phyloP scores from a whole-genome alignment of 805 yeast species.

The Cyberlindnera petersonii region DNA sequence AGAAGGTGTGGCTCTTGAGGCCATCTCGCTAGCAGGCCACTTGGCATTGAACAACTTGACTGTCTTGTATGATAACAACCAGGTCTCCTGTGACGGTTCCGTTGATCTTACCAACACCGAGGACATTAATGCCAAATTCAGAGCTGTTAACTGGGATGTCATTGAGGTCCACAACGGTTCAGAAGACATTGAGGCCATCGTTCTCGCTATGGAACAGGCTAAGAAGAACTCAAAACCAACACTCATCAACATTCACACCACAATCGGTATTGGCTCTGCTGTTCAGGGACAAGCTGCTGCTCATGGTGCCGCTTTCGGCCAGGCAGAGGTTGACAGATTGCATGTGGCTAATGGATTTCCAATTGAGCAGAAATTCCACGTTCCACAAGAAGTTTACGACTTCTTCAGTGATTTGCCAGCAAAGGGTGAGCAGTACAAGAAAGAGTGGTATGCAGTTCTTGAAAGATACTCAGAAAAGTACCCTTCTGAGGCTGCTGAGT shows the following conservation, averaged over 20 bases:
- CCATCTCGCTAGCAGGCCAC: slow-evolving; percentile 93
- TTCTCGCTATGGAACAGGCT: slow-evolving; percentile 74
- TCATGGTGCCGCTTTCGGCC: slow-evolving; percentile 94
- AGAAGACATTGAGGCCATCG: slow-evolving; percentile 65
- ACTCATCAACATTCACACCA: slow-evolving; percentile 80
- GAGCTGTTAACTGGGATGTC: slow-evolving; percentile 92
- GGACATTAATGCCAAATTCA: slow-evolving; percentile 78
- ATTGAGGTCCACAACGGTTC: slow-evolving; percentile 74
- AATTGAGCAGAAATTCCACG: slow-evolving; percentile 72
- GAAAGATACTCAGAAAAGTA: slow-evolving; percentile 57
- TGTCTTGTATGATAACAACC: slow-evolving; percentile 94
- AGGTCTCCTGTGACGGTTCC: slow-evolving; percentile 92
- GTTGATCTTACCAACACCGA: slow-evolving; percentile 89
- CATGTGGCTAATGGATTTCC: slow-evolving; percentile 81
- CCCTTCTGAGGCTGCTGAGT: slow-evolving; percentile 75
- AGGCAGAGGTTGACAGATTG: slow-evolving; percentile 85
- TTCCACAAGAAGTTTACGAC: slow-evolving; percentile 79
- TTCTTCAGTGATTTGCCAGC: slow-evolving; percentile 51
- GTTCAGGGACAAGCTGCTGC: slow-evolving; percentile 83
- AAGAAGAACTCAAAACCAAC: slow-evolving; percentile 84
- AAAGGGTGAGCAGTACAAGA: slow-evolving; percentile 61
- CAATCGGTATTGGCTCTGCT: slow-evolving; percentile 89
- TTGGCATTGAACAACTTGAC: slow-evolving; percentile 87
- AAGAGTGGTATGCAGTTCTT: slow-evolving; percentile 67
- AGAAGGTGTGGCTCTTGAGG: slow-evolving; percentile 97